Percentiles rank a stretch among this genome's conserved stretches.
Conservation (phyloP, 2,329 filamentous ascomycete genomes). For the Phoma sp. region DNA sequence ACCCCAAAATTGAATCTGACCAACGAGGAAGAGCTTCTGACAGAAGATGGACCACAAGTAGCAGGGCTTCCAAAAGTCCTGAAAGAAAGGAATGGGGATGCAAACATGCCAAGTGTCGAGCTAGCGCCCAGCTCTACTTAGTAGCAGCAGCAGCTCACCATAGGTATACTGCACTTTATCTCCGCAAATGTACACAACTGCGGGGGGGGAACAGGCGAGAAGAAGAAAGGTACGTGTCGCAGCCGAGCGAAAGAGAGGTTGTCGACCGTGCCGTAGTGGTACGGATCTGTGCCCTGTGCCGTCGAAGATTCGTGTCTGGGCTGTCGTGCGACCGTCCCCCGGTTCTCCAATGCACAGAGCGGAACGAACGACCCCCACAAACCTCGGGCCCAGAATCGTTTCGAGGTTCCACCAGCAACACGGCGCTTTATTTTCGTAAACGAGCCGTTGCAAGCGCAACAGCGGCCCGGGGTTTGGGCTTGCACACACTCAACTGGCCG, state of each 20-base stretch:
- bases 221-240: neutral
- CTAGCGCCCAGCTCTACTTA: neutral
- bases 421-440: slow-evolving; percentile 1
- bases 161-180: neutral
- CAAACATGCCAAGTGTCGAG: slow-evolving; percentile 3
- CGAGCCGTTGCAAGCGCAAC: slow-evolving; percentile 15
- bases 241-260: neutral
- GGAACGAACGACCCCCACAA: slow-evolving; percentile 3
- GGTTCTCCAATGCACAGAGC: neutral
- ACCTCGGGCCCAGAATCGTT: neutral
- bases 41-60: neutral
- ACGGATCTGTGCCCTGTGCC: neutral
- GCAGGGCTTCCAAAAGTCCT: neutral
- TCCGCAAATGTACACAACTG: neutral
- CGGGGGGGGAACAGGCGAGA: neutral
- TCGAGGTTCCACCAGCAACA: slow-evolving; percentile 3
- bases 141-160: neutral
- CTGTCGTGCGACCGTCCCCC: slow-evolving; percentile 14
- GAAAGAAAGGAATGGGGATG: neutral
- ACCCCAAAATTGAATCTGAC: neutral
- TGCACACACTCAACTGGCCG: slow-evolving; percentile 3
- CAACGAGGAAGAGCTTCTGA: neutral
- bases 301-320: neutral
- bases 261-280: neutral
- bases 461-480: slow-evolving; percentile 7